Evolutionary conservation across 2,329 filamentous ascomycete genomes (phyloP).

Genomic region (Xylaria sp.): DNA sequence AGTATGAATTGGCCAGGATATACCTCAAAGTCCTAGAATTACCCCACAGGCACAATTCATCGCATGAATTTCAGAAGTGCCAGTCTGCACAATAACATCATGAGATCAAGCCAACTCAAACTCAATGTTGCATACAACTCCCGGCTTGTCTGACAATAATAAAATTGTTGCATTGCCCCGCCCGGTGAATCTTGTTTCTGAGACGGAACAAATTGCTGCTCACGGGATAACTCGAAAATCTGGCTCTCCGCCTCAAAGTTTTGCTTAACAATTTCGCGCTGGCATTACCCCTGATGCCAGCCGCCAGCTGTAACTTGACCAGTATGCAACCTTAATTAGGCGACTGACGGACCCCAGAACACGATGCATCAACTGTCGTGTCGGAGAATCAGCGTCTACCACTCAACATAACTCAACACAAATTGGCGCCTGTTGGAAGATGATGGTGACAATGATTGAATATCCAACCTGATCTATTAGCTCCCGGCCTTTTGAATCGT

Average conservation of each 20-base stretch:
- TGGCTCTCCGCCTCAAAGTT: neutral
- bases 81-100: neutral
- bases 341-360: too few relatives aligned
- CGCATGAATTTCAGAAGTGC: constrained; percentile 17
- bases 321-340: neutral
- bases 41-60: constrained; percentile 10
- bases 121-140: neutral
- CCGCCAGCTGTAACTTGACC: neutral
- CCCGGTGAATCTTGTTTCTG: neutral
- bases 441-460: too few relatives aligned
- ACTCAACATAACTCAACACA: too few relatives aligned
- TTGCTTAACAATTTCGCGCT: neutral
- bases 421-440: too few relatives aligned
- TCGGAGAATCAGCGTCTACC: too few relatives aligned
- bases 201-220: neutral
- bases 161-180: neutral
- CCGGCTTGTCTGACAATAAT: neutral
- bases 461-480: too few relatives aligned
- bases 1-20: neutral
- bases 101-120: neutral
- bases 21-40: constrained; percentile 1
- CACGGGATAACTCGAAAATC: neutral
- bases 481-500: too few relatives aligned
- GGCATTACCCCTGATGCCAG: neutral
- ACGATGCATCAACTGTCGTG: too few relatives aligned